Evolutionary conservation across 1,284 basidiomycete species (phyloP), one percentile per base, ranked within the genome.

Genomic region (Puccinia sorghi): DNA sequence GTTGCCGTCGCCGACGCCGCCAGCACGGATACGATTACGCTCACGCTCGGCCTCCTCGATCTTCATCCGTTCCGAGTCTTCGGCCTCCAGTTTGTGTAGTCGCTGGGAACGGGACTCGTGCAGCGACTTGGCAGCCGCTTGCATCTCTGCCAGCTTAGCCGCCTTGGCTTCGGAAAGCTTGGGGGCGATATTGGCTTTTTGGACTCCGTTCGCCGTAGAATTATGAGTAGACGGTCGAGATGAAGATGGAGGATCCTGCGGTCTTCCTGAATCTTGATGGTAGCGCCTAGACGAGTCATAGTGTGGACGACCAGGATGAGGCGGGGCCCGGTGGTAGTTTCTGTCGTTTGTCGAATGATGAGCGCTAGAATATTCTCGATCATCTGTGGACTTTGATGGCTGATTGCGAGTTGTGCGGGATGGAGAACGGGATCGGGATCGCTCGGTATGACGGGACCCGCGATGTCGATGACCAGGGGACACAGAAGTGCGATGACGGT

Each of bases 61-160:
- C 41, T 61, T 57, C 41, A 46, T 48, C 15, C 71, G 50, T 32
- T 61, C 56, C 15, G 41, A 57, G 39, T 73, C 71, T 73, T 73
- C 71, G 20, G 27, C 39, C 52, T 73, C 71, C 25, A 73, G 43
- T 27, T 72, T 25, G 17, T 56, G 17, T 2, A 72, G 52, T 41
- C 70, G 12, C 37, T 56, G 17, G 37, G 70, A 72, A 22, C 70
- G 54, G 1, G 70, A 72, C 27, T 72, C 48, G 3, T 56, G 25
- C 12, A 72, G 41, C 9, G 46, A 46, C 32, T 61, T 61, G 1
- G 57, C 57, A 39, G 57, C 57, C 57, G 57, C 72, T 74, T 74
- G 72, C 72, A 74, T 74, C 20, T 22, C 56, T 27, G 72, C 72
- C 48, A 74, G 27, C 61, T 63, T 74, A 15, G 72, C 72, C 61